Evolutionary conservation across 352 stramenopile species (phyloP), one percentile per base, ranked within the genome.

Genomic region (Peronospora belbahrii): DNA sequence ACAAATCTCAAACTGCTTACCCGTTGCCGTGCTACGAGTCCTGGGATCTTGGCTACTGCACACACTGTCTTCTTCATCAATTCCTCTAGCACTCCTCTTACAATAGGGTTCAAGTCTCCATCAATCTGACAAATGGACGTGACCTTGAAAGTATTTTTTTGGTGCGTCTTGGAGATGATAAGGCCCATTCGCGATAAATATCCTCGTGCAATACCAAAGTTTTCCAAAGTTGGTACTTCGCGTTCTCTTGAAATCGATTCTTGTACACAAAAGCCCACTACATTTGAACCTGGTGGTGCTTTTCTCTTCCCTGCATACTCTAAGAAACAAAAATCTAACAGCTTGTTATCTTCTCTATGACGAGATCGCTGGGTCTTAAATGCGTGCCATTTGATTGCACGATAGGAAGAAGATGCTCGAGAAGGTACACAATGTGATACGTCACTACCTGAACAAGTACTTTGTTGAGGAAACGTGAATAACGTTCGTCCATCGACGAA

Each of bases 121-220:
- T 85, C 74, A 25, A 89, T 76, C 48, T 89, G 78, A 43, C 74
- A 87, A 23, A 87, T 77, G 8, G 63, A 68, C 9, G 74, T 87
- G 22, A 89, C 60, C 25, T 65, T 63, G n/a, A 85, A 66, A 5
- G 67, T 70, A 32, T 81, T 69, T 0, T 65, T 42, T 30, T 83
- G 72, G 51, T 80, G 69, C 17, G 78, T 83, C 34, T 70, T 67
- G 8, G 78, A 81, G 18, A 89, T 50, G 35, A 89, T 78, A 30
- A 87, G 69, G 5, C 78, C 78, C 31, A 79, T 79, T 8, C 72
- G 49, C 2, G 65, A 74, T 27, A 85, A 41, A 43, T 77, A 72
- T 5, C 70, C 73, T 0, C 78, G 57, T 9, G 65, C 55, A 27
- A 89, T 58, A 9, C 78, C 70, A 42, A 80, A 85, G 36, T 71